Conservation (phyloP, 495 filamentous ascomycete species). For the Daldinia decipiens region DNA sequence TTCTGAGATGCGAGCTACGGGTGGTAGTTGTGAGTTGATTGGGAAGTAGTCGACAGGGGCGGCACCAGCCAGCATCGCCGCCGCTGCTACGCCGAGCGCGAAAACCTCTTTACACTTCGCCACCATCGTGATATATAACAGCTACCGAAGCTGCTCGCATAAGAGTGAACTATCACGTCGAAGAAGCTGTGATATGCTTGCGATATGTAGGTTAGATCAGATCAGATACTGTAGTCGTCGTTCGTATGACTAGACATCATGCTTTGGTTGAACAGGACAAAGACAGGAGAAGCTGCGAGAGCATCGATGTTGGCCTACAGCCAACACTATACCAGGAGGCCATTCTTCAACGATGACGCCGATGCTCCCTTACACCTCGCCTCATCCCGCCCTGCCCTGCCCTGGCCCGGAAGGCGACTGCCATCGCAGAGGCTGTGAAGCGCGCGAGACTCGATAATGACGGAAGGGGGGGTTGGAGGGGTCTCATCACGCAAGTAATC, state of each 20-base stretch:
- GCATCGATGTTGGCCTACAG: constrained; percentile 15
- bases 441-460: constrained; percentile 41
- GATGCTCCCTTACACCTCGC: constrained; percentile 32
- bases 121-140: constrained; percentile 36
- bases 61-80: constrained; percentile 21
- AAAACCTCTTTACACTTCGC: constrained; percentile 24
- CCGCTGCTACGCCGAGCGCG: constrained; percentile 20
- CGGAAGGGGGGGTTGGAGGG: constrained; percentile 39
- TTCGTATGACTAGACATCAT: constrained; percentile 9
- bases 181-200: background rate
- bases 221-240: constrained; percentile 3
- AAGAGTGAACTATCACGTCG: constrained; percentile 13
- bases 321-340: constrained; percentile 25
- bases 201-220: constrained; percentile 13
- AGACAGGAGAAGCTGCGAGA: constrained; percentile 28
- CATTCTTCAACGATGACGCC: constrained; percentile 38
- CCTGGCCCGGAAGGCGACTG: constrained; percentile 22
- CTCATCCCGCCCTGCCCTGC: constrained; percentile 20
- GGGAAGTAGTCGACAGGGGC: constrained; percentile 67
- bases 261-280: background rate
- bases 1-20: constrained; percentile 72
- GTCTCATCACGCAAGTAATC: constrained; percentile 23
- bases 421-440: constrained; percentile 20
- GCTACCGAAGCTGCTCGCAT: constrained; percentile 23
- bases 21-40: constrained; percentile 80